Evolutionary conservation across 2,329 filamentous ascomycete species (phyloP).

Genomic region (Pseudogymnoascus sp.): DNA sequence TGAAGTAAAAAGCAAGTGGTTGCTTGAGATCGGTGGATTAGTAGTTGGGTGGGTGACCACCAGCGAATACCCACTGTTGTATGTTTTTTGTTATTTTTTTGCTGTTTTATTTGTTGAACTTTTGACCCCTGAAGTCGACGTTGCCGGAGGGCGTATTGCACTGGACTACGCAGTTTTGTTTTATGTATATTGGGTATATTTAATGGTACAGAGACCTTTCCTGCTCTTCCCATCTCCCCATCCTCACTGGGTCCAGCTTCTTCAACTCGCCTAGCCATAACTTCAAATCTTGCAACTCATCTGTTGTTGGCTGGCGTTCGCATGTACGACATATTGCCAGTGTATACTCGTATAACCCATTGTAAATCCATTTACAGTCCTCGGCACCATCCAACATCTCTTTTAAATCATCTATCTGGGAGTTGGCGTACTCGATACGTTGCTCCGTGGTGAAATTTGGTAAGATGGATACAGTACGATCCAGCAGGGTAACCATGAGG

Average conservation of each 20-base stretch:
- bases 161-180: too few species aligned
- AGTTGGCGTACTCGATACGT: constrained; percentile 57
- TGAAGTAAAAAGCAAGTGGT: too few species aligned
- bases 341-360: constrained; percentile 73
- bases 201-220: background rate
- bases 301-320: constrained; percentile 34
- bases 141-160: too few species aligned
- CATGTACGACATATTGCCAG: constrained; percentile 51
- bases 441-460: constrained; percentile 56
- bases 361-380: constrained; percentile 83
- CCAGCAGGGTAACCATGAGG: constrained; percentile 63
- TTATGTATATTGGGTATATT: constrained; percentile 2
- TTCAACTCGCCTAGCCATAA: constrained; percentile 29
- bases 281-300: constrained; percentile 34
- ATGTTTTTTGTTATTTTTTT: too few species aligned
- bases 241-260: constrained; percentile 30
- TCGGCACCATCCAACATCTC: constrained; percentile 58
- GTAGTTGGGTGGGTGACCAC: too few species aligned
- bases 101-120: too few species aligned
- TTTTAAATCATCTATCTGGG: constrained; percentile 69
- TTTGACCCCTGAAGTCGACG: too few species aligned
- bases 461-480: constrained; percentile 53
- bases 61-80: too few species aligned
- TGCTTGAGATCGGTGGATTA: too few species aligned
- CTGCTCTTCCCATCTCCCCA: constrained; percentile 29